These are phyloP conservation scores for Aspergillus transmontanensis DNA, from an alignment of 2,329 filamentous ascomycete species.

Conservation along the genomic window DNA sequence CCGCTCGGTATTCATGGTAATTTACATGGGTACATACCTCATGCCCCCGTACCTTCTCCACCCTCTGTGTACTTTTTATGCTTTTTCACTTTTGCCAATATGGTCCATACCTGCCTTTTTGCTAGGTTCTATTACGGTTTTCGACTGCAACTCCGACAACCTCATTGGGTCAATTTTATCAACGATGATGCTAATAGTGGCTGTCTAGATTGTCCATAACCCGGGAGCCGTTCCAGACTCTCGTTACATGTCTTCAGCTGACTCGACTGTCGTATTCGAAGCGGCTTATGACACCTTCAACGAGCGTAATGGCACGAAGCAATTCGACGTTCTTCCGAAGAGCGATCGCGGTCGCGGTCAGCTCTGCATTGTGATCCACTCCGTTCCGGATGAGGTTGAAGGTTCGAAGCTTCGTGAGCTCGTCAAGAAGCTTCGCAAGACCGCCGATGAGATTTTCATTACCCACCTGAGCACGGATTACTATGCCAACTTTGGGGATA, in stretches of 20 bases:
- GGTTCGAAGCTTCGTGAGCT: conserved; percentile 34
- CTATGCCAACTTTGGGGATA: conserved; percentile 43
- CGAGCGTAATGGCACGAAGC: conserved; percentile 32
- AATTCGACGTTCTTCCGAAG: conserved; percentile 36
- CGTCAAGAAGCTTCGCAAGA: conserved; percentile 36
- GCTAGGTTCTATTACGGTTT: neutral
- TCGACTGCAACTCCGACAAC: neutral
- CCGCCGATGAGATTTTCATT: conserved; percentile 44
- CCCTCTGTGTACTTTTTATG: neutral
- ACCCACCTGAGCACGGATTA: conserved; percentile 43
- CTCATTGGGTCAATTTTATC: conserved; percentile 7
- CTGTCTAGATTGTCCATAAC: conserved; percentile 47
- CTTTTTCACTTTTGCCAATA: neutral
- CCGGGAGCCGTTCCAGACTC: conserved; percentile 48
- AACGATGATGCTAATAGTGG: conserved; percentile 21
- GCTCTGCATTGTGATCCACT: conserved; percentile 43
- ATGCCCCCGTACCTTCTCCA: neutral
- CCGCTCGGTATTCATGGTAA: conserved; percentile 9
- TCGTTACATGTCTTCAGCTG: conserved; percentile 44
- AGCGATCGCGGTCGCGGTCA: conserved; percentile 35
- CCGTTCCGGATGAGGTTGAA: conserved; percentile 35
- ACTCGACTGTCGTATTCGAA: conserved; percentile 53
- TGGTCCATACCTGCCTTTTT: neutral
- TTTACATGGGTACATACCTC: conserved; percentile 8
- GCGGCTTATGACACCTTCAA: conserved; percentile 43